These are phyloP conservation scores for Pyronema omphalodes DNA, from an alignment of 495 filamentous ascomycete species.

Conservation along the genomic window DNA sequence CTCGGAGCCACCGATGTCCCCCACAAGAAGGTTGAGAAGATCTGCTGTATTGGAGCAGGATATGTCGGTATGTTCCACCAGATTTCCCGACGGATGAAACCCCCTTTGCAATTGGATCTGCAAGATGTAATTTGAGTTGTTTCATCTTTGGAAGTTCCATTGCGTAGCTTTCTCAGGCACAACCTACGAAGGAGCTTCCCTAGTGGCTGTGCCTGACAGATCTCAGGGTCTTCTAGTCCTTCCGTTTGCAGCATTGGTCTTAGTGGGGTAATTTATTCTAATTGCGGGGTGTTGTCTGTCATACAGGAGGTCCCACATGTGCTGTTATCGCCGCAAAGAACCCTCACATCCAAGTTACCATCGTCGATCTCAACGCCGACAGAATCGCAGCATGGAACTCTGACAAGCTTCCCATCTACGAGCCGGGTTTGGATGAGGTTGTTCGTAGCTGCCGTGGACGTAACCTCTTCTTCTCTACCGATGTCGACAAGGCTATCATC, in stretches of 20 bases:
- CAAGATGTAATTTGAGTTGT: background rate
- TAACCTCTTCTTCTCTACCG: slow-evolving; percentile 57
- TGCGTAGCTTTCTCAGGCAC: background rate
- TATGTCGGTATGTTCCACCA: slow-evolving; percentile 36
- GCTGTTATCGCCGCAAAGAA: slow-evolving; percentile 58
- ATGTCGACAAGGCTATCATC: slow-evolving; percentile 39
- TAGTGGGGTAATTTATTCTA: too few relatives aligned
- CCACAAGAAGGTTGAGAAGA: slow-evolving; percentile 32
- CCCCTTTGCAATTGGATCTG: background rate
- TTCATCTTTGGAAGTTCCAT: background rate
- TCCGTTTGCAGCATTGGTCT: too few relatives aligned
- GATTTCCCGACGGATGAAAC: background rate
- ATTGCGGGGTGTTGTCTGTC: too few relatives aligned
- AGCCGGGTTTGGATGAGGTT: slow-evolving; percentile 50
- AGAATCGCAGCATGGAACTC: slow-evolving; percentile 62
- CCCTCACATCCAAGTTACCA: slow-evolving; percentile 45
- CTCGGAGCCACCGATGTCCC: slow-evolving; percentile 10
- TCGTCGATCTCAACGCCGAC: slow-evolving; percentile 46
- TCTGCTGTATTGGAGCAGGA: slow-evolving; percentile 46
- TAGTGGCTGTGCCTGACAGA: too few relatives aligned
- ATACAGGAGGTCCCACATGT: slow-evolving; percentile 52
- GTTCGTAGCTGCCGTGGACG: slow-evolving; percentile 32
- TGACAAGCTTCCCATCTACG: slow-evolving; percentile 54
- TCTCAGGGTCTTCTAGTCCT: too few relatives aligned
- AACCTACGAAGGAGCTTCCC: too few relatives aligned